Conservation (phyloP, 148 eudicot species). For the Fagopyrum homotropicum region DNA sequence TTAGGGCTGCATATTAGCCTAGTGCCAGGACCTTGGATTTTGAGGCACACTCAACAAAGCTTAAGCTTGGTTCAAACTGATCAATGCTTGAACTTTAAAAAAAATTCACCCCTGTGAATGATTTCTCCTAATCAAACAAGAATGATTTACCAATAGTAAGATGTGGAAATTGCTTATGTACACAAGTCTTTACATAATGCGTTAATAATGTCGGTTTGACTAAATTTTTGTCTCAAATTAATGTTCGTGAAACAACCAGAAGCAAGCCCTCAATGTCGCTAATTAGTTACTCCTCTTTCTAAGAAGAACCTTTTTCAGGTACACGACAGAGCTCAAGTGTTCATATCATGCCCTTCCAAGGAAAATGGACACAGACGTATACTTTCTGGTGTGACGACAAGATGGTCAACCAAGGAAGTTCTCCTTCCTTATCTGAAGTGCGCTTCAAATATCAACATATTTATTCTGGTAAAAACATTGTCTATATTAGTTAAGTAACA, state of each 20-base stretch:
- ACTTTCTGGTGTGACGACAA: slow-evolving; percentile 50
- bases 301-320: slow-evolving; percentile 36
- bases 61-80: background rate
- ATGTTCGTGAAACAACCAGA: background rate
- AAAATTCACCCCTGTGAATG: background rate
- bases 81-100: background rate
- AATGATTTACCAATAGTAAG: background rate
- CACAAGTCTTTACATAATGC: background rate
- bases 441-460: slow-evolving; percentile 40
- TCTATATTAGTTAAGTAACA: background rate
- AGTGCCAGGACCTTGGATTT: background rate
- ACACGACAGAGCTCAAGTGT: slow-evolving; percentile 94
- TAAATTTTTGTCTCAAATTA: background rate
- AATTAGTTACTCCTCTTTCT: background rate
- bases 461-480: slow-evolving; percentile 49
- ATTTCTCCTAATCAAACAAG: background rate
- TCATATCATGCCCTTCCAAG: slow-evolving; percentile 49
- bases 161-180: background rate
- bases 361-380: slow-evolving; percentile 41
- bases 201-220: background rate
- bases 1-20: background rate
- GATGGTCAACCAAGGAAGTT: slow-evolving; percentile 78
- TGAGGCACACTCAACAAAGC: background rate
- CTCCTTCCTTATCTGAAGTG: slow-evolving; percentile 51
- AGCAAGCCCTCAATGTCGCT: background rate